phyloP scores from a whole-genome alignment of 2,329 filamentous ascomycete genomes.

The Colletotrichum sp. region DNA sequence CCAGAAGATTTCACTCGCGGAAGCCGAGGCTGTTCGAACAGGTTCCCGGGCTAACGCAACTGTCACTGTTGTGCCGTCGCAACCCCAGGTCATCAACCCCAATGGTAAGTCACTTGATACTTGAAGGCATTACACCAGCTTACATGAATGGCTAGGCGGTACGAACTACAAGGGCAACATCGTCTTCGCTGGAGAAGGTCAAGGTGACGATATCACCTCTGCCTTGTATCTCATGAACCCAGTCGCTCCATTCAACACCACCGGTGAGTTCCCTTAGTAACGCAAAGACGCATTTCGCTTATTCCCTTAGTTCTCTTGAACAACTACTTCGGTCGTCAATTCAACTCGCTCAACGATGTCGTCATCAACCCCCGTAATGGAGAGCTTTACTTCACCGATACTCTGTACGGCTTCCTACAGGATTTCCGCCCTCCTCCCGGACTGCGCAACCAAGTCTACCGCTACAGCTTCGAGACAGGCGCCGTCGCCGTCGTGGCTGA shows the following conservation, averaged over 20 bases:
- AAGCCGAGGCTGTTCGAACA: conserved; percentile 45
- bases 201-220: conserved; percentile 45
- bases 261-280: conserved; percentile 33
- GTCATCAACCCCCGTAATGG: conserved; percentile 56
- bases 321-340: conserved; percentile 64
- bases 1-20: conserved; percentile 51
- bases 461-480: conserved; percentile 54
- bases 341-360: conserved; percentile 66
- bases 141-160: conserved; percentile 37
- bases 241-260: conserved; percentile 53
- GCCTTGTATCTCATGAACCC: conserved; percentile 49
- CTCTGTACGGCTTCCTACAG: conserved; percentile 63
- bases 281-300: neutral
- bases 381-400: conserved; percentile 69
- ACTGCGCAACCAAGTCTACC: conserved; percentile 64
- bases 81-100: conserved; percentile 52
- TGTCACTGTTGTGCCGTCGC: conserved; percentile 48
- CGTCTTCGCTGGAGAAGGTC: conserved; percentile 55
- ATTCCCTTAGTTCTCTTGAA: conserved; percentile 51
- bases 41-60: conserved; percentile 40
- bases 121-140: neutral
- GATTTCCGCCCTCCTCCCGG: conserved; percentile 59
- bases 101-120: conserved; percentile 41
- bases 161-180: conserved; percentile 56
- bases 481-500: conserved; percentile 62